These are phyloP conservation scores for Rhizopogon vesiculosus DNA, from an alignment of 768 basidiomycete species.

Conservation along the genomic window DNA sequence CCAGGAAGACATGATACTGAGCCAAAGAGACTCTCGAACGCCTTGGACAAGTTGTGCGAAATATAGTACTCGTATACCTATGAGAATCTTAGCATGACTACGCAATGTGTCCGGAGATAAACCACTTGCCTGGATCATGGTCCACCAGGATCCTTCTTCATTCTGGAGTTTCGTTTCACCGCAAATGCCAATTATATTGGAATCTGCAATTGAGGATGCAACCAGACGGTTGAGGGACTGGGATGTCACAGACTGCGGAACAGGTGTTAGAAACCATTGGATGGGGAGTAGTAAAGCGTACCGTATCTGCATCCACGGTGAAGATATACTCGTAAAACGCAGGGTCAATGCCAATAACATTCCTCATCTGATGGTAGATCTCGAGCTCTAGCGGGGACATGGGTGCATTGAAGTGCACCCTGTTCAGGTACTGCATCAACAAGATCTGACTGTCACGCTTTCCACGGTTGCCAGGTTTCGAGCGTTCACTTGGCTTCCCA, in stretches of 20 bases:
- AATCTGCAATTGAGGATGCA: conserved; percentile 55
- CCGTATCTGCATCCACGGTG: conserved; percentile 67
- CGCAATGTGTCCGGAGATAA: not conserved
- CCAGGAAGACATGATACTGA: conserved; percentile 72
- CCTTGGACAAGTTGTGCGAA: conserved; percentile 62
- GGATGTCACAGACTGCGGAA: conserved; percentile 49
- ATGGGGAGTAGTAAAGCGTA: conserved; percentile 18
- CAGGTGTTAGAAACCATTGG: conserved; percentile 9
- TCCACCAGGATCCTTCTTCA: conserved; percentile 69
- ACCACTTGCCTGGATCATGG: conserved; percentile 61
- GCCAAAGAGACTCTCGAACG: conserved; percentile 65
- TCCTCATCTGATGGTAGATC: conserved; percentile 72
- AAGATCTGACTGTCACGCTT: conserved; percentile 68
- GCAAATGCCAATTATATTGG: conserved; percentile 61
- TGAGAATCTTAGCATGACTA: conserved; percentile 5
- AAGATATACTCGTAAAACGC: conserved; percentile 76
- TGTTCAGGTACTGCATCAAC: conserved; percentile 62
- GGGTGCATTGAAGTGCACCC: conserved; percentile 63
- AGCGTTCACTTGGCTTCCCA: conserved; percentile 62
- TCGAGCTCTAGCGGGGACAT: conserved; percentile 66
- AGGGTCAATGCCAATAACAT: conserved; percentile 69
- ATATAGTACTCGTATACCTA: conserved; percentile 70
- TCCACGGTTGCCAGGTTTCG: conserved; percentile 62
- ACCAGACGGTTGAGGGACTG: conserved; percentile 68
- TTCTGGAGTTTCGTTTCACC: conserved; percentile 68